Conservation (phyloP, 495 filamentous ascomycete genomes). For the Aspergillus taichungensis region DNA sequence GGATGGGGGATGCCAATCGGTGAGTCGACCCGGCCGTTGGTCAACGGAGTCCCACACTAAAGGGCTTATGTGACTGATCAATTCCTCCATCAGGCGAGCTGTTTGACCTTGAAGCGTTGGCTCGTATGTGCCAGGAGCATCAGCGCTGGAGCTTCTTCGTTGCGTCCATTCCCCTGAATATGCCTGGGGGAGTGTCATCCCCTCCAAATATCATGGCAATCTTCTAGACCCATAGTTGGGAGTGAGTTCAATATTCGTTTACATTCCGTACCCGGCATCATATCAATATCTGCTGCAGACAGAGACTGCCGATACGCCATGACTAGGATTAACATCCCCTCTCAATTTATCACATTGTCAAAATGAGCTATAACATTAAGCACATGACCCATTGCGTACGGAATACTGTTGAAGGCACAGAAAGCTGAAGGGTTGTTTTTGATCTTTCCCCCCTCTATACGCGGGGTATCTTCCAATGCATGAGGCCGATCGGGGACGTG, state of each 20-base stretch:
- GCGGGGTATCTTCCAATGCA: too few relatives aligned
- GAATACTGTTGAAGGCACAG: too few relatives aligned
- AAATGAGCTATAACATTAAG: too few relatives aligned
- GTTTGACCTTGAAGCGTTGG: constrained; percentile 46
- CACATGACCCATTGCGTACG: too few relatives aligned
- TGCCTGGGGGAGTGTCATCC: constrained; percentile 42
- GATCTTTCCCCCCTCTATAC: too few relatives aligned
- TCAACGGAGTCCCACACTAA: neutral
- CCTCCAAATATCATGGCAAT: constrained; percentile 41
- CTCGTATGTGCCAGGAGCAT: constrained; percentile 30
- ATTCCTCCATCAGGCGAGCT: constrained; percentile 30
- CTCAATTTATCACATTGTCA: too few relatives aligned
- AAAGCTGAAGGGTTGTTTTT: too few relatives aligned
- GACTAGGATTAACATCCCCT: too few relatives aligned
- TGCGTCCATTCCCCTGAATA: constrained; percentile 43
- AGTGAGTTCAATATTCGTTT: neutral
- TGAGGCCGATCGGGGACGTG: too few relatives aligned
- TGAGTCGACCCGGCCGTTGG: constrained; percentile 5
- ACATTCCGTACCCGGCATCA: too few relatives aligned
- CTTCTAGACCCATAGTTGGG: constrained; percentile 22
- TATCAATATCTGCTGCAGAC: too few relatives aligned
- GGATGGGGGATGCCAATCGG: constrained; percentile 52
- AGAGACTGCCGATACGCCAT: too few relatives aligned
- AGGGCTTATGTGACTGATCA: constrained; percentile 1
- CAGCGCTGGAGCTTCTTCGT: constrained; percentile 48